Evolutionary conservation across 129 eudicot genomes (phyloP).

Genomic region (Lactuca sativa): DNA sequence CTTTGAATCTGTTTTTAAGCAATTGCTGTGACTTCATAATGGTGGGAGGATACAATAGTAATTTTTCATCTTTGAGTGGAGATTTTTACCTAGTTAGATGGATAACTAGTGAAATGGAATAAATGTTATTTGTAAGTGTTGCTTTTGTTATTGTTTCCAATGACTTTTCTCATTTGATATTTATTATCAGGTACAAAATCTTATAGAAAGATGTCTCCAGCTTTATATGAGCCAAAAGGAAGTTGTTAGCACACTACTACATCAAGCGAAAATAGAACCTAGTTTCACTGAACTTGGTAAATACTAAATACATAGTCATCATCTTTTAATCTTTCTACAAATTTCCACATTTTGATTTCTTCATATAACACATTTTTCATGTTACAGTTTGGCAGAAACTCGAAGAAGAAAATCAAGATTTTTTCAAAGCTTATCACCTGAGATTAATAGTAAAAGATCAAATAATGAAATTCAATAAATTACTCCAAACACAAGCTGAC

Average conservation of each 20-base stretch:
- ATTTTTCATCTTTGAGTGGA: not conserved
- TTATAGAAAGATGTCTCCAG: slow-evolving; percentile 91
- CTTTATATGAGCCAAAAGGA: slow-evolving; percentile 89
- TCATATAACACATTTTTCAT: slow-evolving; percentile 11
- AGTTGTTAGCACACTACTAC: slow-evolving; percentile 62
- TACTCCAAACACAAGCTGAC: slow-evolving; percentile 75
- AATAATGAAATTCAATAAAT: slow-evolving; percentile 53
- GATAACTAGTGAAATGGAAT: no score
- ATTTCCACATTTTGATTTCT: slow-evolving; percentile 10
- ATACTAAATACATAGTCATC: not conserved
- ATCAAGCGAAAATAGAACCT: slow-evolving; percentile 82
- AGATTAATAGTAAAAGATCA: slow-evolving; percentile 82
- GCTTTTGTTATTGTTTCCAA: not conserved
- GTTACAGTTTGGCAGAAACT: slow-evolving; percentile 90
- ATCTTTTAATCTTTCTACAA: slow-evolving; percentile 10
- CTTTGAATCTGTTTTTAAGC: not conserved
- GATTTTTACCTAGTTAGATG: no score
- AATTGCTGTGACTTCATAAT: not conserved
- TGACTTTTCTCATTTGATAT: slow-evolving; percentile 3
- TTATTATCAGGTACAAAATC: slow-evolving; percentile 79
- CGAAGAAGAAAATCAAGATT: slow-evolving; percentile 84
- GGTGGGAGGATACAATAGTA: not conserved
- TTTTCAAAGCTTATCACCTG: slow-evolving; percentile 79
- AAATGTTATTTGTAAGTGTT: not conserved
- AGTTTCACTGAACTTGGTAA: slow-evolving; percentile 90